Percentiles rank a stretch among this genome's conserved stretches.
Evolutionary conservation across 2,329 filamentous ascomycete species (phyloP).

Genomic region (Lachnum nothofagi): DNA sequence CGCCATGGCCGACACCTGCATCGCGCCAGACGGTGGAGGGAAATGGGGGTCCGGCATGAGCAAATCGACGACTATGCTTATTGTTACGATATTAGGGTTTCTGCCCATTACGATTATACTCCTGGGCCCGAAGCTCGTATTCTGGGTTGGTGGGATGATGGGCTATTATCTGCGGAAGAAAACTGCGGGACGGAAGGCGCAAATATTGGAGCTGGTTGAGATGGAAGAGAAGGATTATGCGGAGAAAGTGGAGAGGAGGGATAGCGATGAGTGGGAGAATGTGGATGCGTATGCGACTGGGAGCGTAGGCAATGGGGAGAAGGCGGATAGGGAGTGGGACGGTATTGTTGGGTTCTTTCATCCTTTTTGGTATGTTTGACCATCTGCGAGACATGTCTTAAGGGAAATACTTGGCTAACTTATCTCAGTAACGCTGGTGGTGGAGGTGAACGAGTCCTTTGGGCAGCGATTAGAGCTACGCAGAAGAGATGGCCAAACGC

Average conservation of each 20-base stretch:
- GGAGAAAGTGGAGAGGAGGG: constrained; percentile 33
- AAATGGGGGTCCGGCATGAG: constrained; percentile 32
- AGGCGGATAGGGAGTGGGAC: constrained; percentile 59
- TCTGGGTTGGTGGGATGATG: constrained; percentile 36
- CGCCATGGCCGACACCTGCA: constrained; percentile 31
- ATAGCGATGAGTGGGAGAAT: constrained; percentile 64
- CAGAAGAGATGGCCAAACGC: constrained; percentile 84
- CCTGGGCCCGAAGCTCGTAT: constrained; percentile 26
- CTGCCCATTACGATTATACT: constrained; percentile 30
- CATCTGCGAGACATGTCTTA: background rate
- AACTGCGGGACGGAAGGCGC: constrained; percentile 56
- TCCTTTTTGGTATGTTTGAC: constrained; percentile 71
- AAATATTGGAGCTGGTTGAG: constrained; percentile 49
- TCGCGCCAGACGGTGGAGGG: constrained; percentile 26
- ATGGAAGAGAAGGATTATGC: constrained; percentile 32
- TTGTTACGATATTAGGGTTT: constrained; percentile 30
- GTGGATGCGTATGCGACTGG: constrained; percentile 51
- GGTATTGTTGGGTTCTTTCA: constrained; percentile 95
- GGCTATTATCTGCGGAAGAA: constrained; percentile 60
- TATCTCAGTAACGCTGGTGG: constrained; percentile 78
- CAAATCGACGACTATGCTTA: constrained; percentile 27
- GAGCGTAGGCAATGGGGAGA: constrained; percentile 40
- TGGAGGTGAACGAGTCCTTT: constrained; percentile 90
- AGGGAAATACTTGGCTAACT: constrained; percentile 6
- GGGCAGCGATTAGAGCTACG: constrained; percentile 88